Evolutionary conservation across 192 early-diverging fungal species (phyloP).

Genomic region (Allomyces javanicus): DNA sequence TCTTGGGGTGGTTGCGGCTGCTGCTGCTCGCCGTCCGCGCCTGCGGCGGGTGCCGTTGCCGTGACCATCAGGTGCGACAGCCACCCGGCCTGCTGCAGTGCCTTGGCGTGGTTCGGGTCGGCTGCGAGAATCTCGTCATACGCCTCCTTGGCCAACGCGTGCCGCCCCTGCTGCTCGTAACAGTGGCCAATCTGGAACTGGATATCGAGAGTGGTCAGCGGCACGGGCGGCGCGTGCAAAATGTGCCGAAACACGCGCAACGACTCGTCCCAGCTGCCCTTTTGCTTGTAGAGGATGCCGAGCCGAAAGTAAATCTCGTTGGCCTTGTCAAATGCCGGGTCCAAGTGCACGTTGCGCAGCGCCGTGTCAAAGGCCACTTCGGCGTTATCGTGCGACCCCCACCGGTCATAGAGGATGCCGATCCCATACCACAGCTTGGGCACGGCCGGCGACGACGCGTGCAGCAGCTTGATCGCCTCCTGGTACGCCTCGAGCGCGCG

Average conservation of each 20-base stretch:
- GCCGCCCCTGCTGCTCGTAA: conserved; percentile 67
- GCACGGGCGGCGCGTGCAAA: conserved; percentile 65
- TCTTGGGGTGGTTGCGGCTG: neutral
- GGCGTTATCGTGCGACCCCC: conserved; percentile 88
- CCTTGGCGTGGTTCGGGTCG: conserved; percentile 84
- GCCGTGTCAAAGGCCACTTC: conserved; percentile 17
- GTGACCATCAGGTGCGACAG: conserved; percentile 81
- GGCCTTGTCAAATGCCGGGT: conserved; percentile 89
- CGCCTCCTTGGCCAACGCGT: conserved; percentile 54
- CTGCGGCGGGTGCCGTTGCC: neutral
- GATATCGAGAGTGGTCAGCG: conserved; percentile 84
- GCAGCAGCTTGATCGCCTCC: conserved; percentile 55
- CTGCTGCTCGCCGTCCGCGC: neutral
- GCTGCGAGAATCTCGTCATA: conserved; percentile 79
- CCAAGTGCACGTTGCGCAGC: conserved; percentile 51
- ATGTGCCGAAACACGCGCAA: conserved; percentile 81
- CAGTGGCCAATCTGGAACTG: conserved; percentile 98
- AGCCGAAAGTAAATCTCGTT: conserved; percentile 95
- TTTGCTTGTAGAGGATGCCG: conserved; percentile 94
- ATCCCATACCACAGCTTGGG: conserved; percentile 99
- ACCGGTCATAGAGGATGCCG: conserved; percentile 91
- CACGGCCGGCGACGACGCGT: conserved; percentile 20
- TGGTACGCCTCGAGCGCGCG: conserved; percentile 91
- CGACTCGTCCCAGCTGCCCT: conserved; percentile 52
- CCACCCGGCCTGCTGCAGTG: conserved; percentile 89